A percentile compares a stretch with the other conserved stretches of the same genome.
phyloP scores from a whole-genome alignment of 192 early-diverging fungal genomes.

The Backusella luteola region DNA sequence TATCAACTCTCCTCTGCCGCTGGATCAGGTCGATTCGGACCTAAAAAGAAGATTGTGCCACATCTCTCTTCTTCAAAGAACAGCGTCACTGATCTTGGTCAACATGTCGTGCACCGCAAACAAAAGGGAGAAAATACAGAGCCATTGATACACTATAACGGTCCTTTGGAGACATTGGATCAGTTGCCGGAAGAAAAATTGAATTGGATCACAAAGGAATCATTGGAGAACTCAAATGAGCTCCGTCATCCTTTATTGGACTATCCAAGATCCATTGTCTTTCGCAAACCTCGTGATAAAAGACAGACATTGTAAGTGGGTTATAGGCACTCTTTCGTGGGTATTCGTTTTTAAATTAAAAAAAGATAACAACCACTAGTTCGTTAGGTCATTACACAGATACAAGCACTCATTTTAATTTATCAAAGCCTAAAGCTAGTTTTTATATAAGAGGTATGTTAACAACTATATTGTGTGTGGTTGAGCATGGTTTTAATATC shows the following conservation, averaged over 20 bases:
- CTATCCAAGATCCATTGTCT: conserved; percentile 14
- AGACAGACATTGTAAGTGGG: neutral
- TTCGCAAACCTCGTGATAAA: conserved; percentile 24
- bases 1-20: conserved; percentile 1
- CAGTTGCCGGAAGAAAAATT: conserved; percentile 26
- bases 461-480: too few relatives aligned
- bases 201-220: conserved; percentile 18
- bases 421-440: conserved; percentile 15
- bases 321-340: neutral
- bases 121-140: neutral
- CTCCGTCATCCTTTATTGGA: neutral
- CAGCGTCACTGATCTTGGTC: neutral
- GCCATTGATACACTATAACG: conserved; percentile 30
- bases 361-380: neutral
- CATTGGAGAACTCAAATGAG: conserved; percentile 10
- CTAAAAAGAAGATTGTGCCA: neutral
- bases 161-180: conserved; percentile 21
- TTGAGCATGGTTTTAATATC: too few relatives aligned
- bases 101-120: neutral
- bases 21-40: neutral
- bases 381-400: neutral
- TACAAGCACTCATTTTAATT: neutral
- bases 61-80: neutral
- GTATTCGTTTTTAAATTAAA: neutral
- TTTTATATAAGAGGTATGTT: conserved; percentile 28